Percentiles rank a stretch among this genome's conserved stretches.
Conservation (phyloP, 2,329 filamentous ascomycete species). For the Fusarium duplospermum region DNA sequence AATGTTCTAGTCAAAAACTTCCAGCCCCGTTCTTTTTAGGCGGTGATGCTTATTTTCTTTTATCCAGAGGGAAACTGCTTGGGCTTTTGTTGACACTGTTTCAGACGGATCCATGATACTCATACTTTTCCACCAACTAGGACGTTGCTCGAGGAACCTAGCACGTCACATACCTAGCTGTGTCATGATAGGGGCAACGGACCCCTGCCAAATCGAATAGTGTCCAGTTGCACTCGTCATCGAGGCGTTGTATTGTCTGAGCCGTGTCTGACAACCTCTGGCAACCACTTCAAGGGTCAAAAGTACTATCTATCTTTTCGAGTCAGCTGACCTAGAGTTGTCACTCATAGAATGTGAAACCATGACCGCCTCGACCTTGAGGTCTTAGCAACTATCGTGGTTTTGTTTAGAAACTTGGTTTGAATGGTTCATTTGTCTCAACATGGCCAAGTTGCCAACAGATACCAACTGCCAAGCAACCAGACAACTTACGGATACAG, state of each 20-base stretch:
- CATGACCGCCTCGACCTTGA: background rate
- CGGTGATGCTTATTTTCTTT: background rate
- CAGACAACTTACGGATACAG: background rate
- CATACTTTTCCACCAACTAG: background rate
- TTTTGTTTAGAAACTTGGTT: background rate
- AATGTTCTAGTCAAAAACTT: background rate
- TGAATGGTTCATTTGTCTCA: background rate
- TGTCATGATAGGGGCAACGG: background rate
- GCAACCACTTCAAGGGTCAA: conserved; percentile 1
- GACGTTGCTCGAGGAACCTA: conserved; percentile 36
- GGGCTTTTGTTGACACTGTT: conserved; percentile 9
- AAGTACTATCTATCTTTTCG: background rate
- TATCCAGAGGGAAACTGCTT: background rate
- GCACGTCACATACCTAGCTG: conserved; percentile 29
- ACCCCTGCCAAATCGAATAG: background rate
- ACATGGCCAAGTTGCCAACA: background rate
- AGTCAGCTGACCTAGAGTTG: background rate
- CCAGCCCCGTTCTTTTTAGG: conserved; percentile 10
- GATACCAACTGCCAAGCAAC: background rate
- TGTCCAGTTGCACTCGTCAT: conserved; percentile 34
- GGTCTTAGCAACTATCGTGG: background rate
- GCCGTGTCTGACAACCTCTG: conserved; percentile 12
- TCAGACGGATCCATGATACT: background rate
- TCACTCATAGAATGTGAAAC: background rate
- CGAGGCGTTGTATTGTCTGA: conserved; percentile 12